Conservation (phyloP, 2,329 filamentous ascomycete genomes). For the Cladosporium sp. region DNA sequence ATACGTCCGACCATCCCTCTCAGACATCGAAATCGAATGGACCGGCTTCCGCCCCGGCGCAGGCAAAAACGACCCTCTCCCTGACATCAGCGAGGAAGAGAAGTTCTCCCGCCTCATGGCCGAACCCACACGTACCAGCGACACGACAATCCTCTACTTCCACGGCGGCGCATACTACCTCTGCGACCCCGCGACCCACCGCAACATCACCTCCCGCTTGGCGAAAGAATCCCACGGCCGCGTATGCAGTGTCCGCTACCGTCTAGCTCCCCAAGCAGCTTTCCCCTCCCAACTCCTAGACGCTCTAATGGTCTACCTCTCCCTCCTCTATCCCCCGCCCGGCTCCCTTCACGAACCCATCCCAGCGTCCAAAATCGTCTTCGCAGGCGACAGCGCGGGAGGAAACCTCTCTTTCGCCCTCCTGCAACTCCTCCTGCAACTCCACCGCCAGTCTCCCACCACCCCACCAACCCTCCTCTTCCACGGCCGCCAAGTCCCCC, state of each 20-base stretch:
- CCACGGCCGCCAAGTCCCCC: constrained; percentile 52
- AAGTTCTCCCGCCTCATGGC: constrained; percentile 64
- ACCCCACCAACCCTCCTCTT: constrained; percentile 51
- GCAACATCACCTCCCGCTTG: constrained; percentile 54
- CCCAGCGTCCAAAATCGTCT: constrained; percentile 59
- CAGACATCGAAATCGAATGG: constrained; percentile 67
- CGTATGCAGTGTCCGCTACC: constrained; percentile 68
- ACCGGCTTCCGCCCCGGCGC: constrained; percentile 62
- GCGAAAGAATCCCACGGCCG: constrained; percentile 63
- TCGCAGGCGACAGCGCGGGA: constrained; percentile 72
- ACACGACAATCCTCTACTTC: constrained; percentile 65
- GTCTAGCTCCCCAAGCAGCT: constrained; percentile 67
- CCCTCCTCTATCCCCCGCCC: constrained; percentile 65
- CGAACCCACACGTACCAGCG: constrained; percentile 52
- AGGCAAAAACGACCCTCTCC: constrained; percentile 46
- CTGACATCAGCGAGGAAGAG: constrained; percentile 55
- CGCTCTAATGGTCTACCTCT: constrained; percentile 66
- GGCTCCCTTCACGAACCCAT: constrained; percentile 64
- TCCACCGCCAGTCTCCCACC: constrained; percentile 38
- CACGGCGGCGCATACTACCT: constrained; percentile 73
- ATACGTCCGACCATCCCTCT: constrained; percentile 48
- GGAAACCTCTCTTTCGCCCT: constrained; percentile 65
- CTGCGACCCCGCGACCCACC: constrained; percentile 64
- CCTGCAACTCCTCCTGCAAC: constrained; percentile 63
- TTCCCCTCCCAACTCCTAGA: constrained; percentile 74